Evolutionary conservation across 108 stramenopile species (phyloP), one percentile per base, ranked within the genome.

Genomic region (Nannochloropsis salina): DNA sequence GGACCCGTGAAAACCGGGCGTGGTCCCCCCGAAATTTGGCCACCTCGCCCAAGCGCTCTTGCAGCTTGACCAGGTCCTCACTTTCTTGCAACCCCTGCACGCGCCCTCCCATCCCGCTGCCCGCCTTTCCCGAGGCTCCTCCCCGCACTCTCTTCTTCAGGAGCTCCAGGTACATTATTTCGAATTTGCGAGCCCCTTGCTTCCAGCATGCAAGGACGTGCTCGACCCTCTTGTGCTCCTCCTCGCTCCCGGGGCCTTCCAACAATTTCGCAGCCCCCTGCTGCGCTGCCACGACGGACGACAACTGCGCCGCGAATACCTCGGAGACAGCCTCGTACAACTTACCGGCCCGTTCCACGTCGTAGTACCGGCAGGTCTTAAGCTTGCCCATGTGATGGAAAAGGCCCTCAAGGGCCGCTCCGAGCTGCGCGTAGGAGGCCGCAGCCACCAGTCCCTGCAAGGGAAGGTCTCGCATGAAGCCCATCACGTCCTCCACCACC

Each of bases 391-490:
- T 86, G 42, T 88, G 90, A 87, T 94, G 92, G 86, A 93, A 93
- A 90, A 97, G 96, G 20, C 95, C 86, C 6, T 85, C 93, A 42
- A 94, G 82, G 3, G 93, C 91, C 15, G 80, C 80, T 0, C 90
- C 89, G 45, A 96, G 86, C 80, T 92, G 91, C 42, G 89, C 90
- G 82, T 93, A 93, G 82, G 93, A 93, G 45, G 94, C 74, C 0
- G 96, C 95, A 11, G 95, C 86, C 43, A 94, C 93, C 31, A 97
- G 92, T 0, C 90, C 86, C 15, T 89, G 90, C 0, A 95, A 90
- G 43, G 96, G 97, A 82, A 95, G 96, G 10, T 86, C 81, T 82
- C 92, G 91, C n/a, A 98, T 90, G 89, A 96, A 96, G 83, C 92
- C 92, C 42, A 92, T 93, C 9, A 95, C 93, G 86, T 96, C 96